Evolutionary conservation across 148 eudicot genomes (phyloP), one percentile per base, ranked within the genome.

Genomic region (Vaccinium macrocarpon): DNA sequence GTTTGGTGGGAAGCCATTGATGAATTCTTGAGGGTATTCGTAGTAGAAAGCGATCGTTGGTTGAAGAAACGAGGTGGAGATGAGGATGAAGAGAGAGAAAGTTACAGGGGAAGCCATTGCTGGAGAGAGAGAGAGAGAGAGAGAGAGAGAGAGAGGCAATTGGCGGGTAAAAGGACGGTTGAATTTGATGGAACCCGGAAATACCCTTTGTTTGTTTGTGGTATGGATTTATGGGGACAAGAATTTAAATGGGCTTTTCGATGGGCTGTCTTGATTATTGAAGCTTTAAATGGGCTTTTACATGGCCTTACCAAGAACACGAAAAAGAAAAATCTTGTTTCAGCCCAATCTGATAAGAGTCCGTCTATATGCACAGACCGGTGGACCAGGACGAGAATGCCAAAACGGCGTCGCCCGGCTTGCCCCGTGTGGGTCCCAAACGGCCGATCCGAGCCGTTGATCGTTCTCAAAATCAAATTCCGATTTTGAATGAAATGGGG

Each of bases 131-230:
- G 77, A 53, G 56, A 55, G 51, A 38, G 66, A 66, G 86, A 9
- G 86, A 9, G 81, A 16, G 46, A 38, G 81, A 35, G 64, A 79
- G 85, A 13, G 80, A 7, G 13, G 0, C 77, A 77, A 8, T 85
- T 85, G 90, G 92, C 88, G 91, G 87, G 91, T 76, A 85, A 76
- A 87, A 27, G 61, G 62, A 78, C 2, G 62, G 62, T 78, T 78
- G 81, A 78, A 53, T 53, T 13, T 1, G 42, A 9, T 5, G 25
- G 51, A 51, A 77, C 80, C 50, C 76, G 76, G 48, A 76, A 19
- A 21, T 76, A 29, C 32, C 42, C 4, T 38, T 38, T 38, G 42
- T 1, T 38, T 38, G 42, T 38, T 42, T 42, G 46, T 11, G 71
- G 71, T 68, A 29, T 68, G 18, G 38, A 8, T 68, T 11, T 68